A percentile compares a stretch with the other conserved stretches of the same genome.
These are phyloP conservation scores for Fusarium lyarnte DNA, from an alignment of 2,329 filamentous ascomycete species.

Conservation along the genomic window DNA sequence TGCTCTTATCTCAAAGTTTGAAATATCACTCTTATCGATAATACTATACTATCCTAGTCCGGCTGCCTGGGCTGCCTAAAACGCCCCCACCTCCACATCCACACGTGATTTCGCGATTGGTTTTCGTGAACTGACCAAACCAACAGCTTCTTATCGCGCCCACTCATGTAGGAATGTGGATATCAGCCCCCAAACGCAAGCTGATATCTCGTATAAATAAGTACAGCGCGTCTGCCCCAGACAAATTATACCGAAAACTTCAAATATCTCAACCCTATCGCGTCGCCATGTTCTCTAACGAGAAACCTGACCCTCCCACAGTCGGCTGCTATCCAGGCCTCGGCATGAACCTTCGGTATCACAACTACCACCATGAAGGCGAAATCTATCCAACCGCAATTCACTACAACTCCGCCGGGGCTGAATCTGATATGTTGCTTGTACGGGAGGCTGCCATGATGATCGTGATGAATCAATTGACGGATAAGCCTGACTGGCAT, in stretches of 20 bases:
- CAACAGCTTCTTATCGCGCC: not conserved
- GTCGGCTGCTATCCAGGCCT: conserved; percentile 12
- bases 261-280: not conserved
- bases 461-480: conserved; percentile 41
- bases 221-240: not conserved
- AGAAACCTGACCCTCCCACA: not conserved
- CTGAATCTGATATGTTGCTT: conserved; percentile 3
- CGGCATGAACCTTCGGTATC: not conserved
- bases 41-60: not conserved
- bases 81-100: accelerated
- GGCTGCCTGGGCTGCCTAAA: not conserved
- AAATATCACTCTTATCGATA: not conserved
- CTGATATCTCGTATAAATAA: not conserved
- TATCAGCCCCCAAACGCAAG: not conserved
- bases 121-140: not conserved
- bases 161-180: not conserved
- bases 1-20: not conserved
- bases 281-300: not conserved
- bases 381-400: not conserved
- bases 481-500: conserved; percentile 42
- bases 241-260: not conserved
- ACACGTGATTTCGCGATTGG: not conserved
- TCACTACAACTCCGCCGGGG: not conserved
- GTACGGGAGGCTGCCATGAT: conserved; percentile 40
- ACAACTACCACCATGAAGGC: accelerated